Evolutionary conservation across 495 filamentous ascomycete species (phyloP), one percentile per base, ranked within the genome.

Genomic region (Penicillium psychrofluorescens): DNA sequence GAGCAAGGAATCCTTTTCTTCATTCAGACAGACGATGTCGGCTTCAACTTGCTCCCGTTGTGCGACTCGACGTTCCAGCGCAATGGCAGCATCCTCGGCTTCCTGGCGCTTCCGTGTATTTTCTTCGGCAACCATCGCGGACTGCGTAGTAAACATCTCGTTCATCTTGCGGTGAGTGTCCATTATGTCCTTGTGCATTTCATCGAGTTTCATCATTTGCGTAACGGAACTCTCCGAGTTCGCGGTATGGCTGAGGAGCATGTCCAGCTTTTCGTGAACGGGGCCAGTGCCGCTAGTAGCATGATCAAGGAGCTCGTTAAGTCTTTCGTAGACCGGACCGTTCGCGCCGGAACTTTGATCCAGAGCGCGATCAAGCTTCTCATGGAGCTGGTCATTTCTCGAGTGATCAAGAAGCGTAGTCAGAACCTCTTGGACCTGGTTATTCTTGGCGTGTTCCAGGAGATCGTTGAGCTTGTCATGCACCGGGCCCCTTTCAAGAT

Each of bases 161-260:
- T 82, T 81, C 51, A 99, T 83, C 54, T 88, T 86, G 15, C 79
- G 80, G 0, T 91, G 85, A n/a, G 88, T 95, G 36, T 80, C 71
- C 59, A 86, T 82, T 35, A 99, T 89, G 48, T 95, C 84, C 54
- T 84, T 75, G 58, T 95, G 89, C 50, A 97, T 91, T 55, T 89
- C 78, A 51, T 95, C 88, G 8, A 99, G 76, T 39, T 88, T 85
- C 47, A 84, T 83, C 41, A 83, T 79, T 49, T 88, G 81, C 8
- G 62, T 69, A 35, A 67, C 59, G 5, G 61, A 54, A 42, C 58
- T 33, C 7, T 55, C 54, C 6, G 61, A 54, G 40, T 59, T 33
- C 8, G 29, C 37, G 0, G 59, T 49, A 1, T 52, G 65, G 9
- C 51, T 62, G 29, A 71, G 61, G 6, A 71, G 51, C 10, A 57